A percentile compares a stretch with the other conserved stretches of the same genome.
Evolutionary conservation across 257 asterid genomes (phyloP).

Genomic region (Nemophila menziesii): DNA sequence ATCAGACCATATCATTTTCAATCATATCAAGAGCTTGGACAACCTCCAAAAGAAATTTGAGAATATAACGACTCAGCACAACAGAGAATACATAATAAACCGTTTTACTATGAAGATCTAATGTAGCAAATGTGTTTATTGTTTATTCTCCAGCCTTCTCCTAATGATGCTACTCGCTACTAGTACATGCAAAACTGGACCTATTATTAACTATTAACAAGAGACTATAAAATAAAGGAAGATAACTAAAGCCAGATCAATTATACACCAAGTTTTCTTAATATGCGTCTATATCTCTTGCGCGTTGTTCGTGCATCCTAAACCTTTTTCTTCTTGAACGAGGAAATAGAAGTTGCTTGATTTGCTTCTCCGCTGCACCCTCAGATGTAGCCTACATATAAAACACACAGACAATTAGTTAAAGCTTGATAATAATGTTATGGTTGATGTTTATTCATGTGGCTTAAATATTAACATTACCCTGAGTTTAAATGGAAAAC

Average conservation of each 20-base stretch:
- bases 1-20: too few relatives aligned
- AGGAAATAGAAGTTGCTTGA: constrained; percentile 61
- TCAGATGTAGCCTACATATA: constrained; percentile 48
- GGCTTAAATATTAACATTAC: constrained; percentile 19
- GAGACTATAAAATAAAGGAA: too few relatives aligned
- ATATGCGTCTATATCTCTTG: constrained; percentile 24
- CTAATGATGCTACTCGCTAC: too few relatives aligned
- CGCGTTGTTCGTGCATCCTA: constrained; percentile 23
- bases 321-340: constrained; percentile 45
- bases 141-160: too few relatives aligned
- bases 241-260: neutral
- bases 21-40: too few relatives aligned
- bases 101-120: too few relatives aligned
- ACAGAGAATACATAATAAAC: too few relatives aligned
- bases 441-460: neutral
- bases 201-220: too few relatives aligned
- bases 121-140: too few relatives aligned
- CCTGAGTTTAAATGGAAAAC: constrained; percentile 61
- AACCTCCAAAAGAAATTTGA: too few relatives aligned
- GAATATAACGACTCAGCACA: too few relatives aligned
- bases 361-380: constrained; percentile 67
- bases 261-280: constrained; percentile 6
- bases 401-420: neutral
- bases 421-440: neutral
- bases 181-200: too few relatives aligned